Base-by-base conservation (phyloP, 257 asterid species). In the Nicotiana undulata region DNA sequence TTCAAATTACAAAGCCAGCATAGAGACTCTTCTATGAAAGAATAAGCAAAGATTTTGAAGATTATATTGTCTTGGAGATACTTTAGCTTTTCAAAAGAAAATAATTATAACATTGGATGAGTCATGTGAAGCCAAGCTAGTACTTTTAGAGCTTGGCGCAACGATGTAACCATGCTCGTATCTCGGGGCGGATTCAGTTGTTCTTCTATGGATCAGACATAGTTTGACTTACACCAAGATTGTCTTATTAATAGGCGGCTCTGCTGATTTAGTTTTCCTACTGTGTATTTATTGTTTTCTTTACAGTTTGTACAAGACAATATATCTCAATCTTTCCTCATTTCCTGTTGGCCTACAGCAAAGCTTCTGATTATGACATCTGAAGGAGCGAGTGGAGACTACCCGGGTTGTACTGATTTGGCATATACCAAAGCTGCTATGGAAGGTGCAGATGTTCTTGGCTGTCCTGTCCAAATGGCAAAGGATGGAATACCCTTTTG, bases 331-430 rank as follows among this genome's bases (percentile, higher is more conserved):
- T 49, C 15, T 46, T 74, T 74, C 61, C 13, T 37, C 37, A 15
- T 74, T 49, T 74, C 24, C 61, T 74, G 78, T 74, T 74, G 78
- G 22, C 78, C 78, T 49, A 26, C 78, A 49, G 61, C n/a, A 13
- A 83, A 87, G 40, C 67, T 86, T 79, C 79, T 84, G 86, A 80
- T 93, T 58, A 89, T 92, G 83, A 87, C 98, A 20, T 76, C 79
- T 9, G 97, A 92, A 91, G 98, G 98, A 88, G 93, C 98, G 61
- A 91, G 97, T 85, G 96, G 95, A 12, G 88, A 83, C 70, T 92
- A 87, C 79, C 94, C 97, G n/a, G 98, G 95, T 52, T 92, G 97
- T 86, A 90, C 96, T 2, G 84, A 93, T 85, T 51, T 26, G 86
- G 92, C 98, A 52, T 92, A 93, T 70, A 63, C 53, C 13, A 84